A percentile compares a stretch with the other conserved stretches of the same genome.
Conservation (phyloP, 2,329 filamentous ascomycete genomes). For the Mycocentrospora acerina region DNA sequence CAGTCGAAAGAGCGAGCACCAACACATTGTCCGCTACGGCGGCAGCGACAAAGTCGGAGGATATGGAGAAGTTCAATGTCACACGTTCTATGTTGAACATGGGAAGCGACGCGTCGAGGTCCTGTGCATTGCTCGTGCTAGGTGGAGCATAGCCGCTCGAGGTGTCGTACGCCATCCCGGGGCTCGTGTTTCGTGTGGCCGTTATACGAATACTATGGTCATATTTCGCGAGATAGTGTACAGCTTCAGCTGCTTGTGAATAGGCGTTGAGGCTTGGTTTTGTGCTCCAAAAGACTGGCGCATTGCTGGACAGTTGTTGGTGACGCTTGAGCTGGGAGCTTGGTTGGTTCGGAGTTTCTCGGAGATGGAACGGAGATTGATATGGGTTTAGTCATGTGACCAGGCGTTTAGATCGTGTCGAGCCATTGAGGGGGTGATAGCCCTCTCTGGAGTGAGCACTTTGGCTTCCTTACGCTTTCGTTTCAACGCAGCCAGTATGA, state of each 20-base stretch:
- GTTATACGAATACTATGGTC: conserved; percentile 14
- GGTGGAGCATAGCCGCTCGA: conserved; percentile 72
- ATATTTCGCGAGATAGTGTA: conserved; percentile 10
- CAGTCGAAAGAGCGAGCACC: conserved; percentile 86
- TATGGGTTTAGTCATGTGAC: conserved; percentile 4
- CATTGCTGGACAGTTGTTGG: conserved; percentile 6
- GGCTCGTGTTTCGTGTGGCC: conserved; percentile 7
- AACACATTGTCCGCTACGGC: conserved; percentile 98
- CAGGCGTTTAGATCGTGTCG: background rate
- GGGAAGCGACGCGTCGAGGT: conserved; percentile 65
- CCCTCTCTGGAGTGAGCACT: too few relatives aligned
- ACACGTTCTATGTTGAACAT: conserved; percentile 96
- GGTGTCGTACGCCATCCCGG: conserved; percentile 67
- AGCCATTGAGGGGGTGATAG: too few relatives aligned
- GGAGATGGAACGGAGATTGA: conserved; percentile 6
- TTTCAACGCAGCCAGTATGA: conserved; percentile 11
- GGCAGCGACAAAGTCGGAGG: conserved; percentile 92
- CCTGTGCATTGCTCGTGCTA: conserved; percentile 62
- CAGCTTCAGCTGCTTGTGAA: conserved; percentile 10
- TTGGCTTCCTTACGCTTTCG: too few relatives aligned
- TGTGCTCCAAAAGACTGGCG: conserved; percentile 8
- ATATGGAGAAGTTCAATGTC: conserved; percentile 89
- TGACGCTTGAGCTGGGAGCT: conserved; percentile 22
- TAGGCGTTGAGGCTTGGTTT: background rate
- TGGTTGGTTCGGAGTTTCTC: conserved; percentile 4